Base-by-base conservation (phyloP, 2,329 filamentous ascomycete species). In the Pochonia chlamydosporia region DNA sequence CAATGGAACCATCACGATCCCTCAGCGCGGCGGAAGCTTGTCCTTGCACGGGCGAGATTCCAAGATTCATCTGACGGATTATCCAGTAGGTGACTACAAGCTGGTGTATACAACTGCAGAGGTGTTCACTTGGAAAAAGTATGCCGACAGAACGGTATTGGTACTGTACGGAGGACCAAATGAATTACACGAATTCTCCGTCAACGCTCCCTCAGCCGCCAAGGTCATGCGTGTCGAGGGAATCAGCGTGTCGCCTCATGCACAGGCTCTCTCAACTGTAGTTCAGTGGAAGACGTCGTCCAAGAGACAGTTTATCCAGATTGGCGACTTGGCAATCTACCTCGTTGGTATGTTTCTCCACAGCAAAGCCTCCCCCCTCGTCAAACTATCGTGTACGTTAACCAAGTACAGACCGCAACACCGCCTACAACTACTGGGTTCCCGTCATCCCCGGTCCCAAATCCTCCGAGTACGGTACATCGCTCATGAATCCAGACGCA, bases 91-190 rank as follows among this genome's bases (percentile, higher is more conserved):
- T 0, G 73, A 75, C n/a, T 64, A 69, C 5, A 76, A 69, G 1
- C 58, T 89, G 14, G 60, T 86, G 1, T 89, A 87, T 63, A 86
- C 81, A 0, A 84, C 84, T 2, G 82, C 81, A 0, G 84, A 89
- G 56, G 76, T 88, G 21, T 80, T 83, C 51, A 86, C 82, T 0
- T 85, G 82, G 78, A 84, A 88, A 61, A 73, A 76, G 44, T 81
- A 84, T 49, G 71, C 69, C 0, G 66, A 75, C 33, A 77, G 74
- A 60, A 82, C 78, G 13, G 75, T 82, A 1, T 62, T 87, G 2
- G 63, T 88, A 2, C 64, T 88, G 3, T 88, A 87, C 52, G 81
- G 80, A 3, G 82, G 78, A 0, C 68, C 74, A 1, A 71, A 72
- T 13, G 84, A 88, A 55, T 66, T 69, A 2, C 82, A 87, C 51